A percentile compares a stretch with the other conserved stretches of the same genome.
These are phyloP conservation scores for Trichoderma sp. DNA, from an alignment of 2,329 filamentous ascomycete species.

Conservation along the genomic window DNA sequence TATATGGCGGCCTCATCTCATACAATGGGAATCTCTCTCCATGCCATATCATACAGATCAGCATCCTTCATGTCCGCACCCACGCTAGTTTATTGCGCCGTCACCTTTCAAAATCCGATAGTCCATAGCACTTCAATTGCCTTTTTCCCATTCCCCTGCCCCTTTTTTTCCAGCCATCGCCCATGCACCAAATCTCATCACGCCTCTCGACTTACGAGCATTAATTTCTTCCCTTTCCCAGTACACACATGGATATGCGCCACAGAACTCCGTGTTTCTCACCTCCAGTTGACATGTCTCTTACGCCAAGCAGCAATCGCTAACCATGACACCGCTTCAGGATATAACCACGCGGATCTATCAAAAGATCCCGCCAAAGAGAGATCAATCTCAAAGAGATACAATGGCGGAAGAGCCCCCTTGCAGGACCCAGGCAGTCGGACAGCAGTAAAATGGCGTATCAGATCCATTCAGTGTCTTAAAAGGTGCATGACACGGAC, in stretches of 20 bases:
- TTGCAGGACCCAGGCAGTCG: not conserved
- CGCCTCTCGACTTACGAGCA: not conserved
- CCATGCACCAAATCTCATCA: conserved; percentile 7
- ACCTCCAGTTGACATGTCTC: not conserved
- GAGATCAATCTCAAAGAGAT: not conserved
- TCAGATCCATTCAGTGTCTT: not conserved
- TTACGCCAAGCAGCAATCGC: not conserved
- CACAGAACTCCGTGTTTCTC: not conserved
- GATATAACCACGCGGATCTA: not conserved
- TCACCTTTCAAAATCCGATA: not conserved
- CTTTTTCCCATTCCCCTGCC: not conserved
- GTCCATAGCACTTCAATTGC: not conserved
- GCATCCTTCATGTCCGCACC: not conserved
- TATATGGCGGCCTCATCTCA: not conserved
- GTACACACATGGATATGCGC: not conserved
- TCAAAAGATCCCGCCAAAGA: not conserved
- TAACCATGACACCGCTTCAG: not conserved
- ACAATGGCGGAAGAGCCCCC: not conserved
- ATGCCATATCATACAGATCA: not conserved
- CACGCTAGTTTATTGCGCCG: not conserved
- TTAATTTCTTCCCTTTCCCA: conserved; percentile 1
- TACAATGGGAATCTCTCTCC: not conserved
- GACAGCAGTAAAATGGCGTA: not conserved
- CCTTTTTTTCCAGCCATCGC: not conserved
- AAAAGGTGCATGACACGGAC: not conserved